Percentiles rank a stretch among this genome's conserved stretches.
phyloP scores from a whole-genome alignment of 2,329 filamentous ascomycete genomes.

The Cladosporium sp. region DNA sequence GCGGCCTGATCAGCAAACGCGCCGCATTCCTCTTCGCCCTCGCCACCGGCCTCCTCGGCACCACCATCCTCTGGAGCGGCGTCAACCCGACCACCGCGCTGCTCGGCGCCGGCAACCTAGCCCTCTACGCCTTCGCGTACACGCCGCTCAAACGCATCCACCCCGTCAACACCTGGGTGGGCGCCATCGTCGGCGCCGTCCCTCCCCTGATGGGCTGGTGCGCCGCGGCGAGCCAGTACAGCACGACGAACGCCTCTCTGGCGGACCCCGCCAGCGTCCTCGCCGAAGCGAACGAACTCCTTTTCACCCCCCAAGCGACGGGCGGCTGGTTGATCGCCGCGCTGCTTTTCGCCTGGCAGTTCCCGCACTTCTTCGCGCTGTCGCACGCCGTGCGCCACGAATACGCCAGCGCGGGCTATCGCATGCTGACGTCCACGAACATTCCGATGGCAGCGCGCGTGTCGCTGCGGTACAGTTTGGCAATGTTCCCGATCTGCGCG shows the following conservation, averaged over 20 bases:
- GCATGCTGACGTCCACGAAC: slow-evolving; percentile 81
- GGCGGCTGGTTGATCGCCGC: slow-evolving; percentile 88
- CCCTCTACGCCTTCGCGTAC: slow-evolving; percentile 86
- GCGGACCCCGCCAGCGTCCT: slow-evolving; percentile 18
- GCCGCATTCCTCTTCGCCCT: slow-evolving; percentile 75
- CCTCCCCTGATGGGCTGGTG: slow-evolving; percentile 98
- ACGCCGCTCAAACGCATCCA: slow-evolving; percentile 87
- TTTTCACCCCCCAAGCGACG: slow-evolving; percentile 33
- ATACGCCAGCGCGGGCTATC: slow-evolving; percentile 67
- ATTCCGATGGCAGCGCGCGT: slow-evolving; percentile 81
- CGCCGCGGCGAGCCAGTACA: slow-evolving; percentile 84
- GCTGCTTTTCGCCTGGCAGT: slow-evolving; percentile 92
- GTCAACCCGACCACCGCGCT: slow-evolving; percentile 92
- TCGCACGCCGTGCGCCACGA: slow-evolving; percentile 86
- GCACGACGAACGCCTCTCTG: slow-evolving; percentile 37
- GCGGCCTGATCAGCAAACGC: slow-evolving; percentile 68
- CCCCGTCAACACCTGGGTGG: slow-evolving; percentile 90
- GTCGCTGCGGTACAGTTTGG: slow-evolving; percentile 77
- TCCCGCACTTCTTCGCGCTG: slow-evolving; percentile 95
- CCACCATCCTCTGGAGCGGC: slow-evolving; percentile 74
- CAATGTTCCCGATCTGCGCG: slow-evolving; percentile 82
- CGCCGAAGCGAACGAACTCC: slow-evolving; percentile 30
- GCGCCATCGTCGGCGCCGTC: slow-evolving; percentile 87
- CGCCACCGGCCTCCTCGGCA: slow-evolving; percentile 65
- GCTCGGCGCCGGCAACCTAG: slow-evolving; percentile 79